phyloP scores from a whole-genome alignment of 148 eudicot genomes.

The Dianthus caryophyllus region DNA sequence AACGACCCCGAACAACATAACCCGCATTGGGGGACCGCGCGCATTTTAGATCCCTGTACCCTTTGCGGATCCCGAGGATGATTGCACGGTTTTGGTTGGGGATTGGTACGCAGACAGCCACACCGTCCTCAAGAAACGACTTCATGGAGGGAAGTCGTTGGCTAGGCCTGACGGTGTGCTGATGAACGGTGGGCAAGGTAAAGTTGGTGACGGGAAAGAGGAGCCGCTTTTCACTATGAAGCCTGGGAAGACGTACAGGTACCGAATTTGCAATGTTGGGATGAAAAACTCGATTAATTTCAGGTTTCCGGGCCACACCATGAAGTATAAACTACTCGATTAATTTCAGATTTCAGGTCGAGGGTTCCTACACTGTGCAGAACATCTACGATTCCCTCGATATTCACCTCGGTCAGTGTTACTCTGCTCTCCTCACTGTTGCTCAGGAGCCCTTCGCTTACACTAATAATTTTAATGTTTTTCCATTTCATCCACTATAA shows the following conservation, averaged over 20 bases:
- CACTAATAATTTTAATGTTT: too few relatives aligned
- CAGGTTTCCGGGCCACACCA: conserved; percentile 45
- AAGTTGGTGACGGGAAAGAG: conserved; percentile 26
- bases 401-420: conserved; percentile 64
- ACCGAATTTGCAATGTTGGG: conserved; percentile 68
- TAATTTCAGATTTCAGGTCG: too few relatives aligned
- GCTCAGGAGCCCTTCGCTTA: conserved; percentile 41
- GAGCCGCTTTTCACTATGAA: conserved; percentile 38
- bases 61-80: conserved; percentile 47
- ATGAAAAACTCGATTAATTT: conserved; percentile 51
- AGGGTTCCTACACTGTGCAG: conserved; percentile 63
- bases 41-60: conserved; percentile 55
- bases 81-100: conserved; percentile 49
- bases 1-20: too few relatives aligned
- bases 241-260: conserved; percentile 55
- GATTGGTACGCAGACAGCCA: conserved; percentile 63
- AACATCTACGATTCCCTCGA: conserved; percentile 55
- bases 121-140: conserved; percentile 28
- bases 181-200: conserved; percentile 51
- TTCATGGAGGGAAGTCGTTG: conserved; percentile 44
- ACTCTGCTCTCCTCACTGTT: conserved; percentile 53
- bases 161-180: conserved; percentile 56
- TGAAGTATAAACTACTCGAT: conserved; percentile 65
- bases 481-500: too few relatives aligned
- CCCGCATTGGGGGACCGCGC: conserved; percentile 52